Conservation (phyloP, 1,284 basidiomycete species). For the Ustilago nuda region DNA sequence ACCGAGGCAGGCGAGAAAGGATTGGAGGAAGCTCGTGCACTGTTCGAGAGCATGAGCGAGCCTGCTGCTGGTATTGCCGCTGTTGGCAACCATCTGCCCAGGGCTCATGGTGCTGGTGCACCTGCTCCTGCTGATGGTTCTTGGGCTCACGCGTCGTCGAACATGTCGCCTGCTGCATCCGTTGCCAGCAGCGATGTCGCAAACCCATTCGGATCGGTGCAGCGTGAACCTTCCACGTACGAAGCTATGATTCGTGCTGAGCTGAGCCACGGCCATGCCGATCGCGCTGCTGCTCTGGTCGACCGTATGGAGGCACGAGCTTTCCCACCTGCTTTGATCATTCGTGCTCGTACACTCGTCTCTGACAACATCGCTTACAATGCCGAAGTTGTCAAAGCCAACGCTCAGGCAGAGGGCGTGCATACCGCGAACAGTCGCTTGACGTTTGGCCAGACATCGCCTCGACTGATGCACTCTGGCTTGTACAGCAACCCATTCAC, state of each 20-base stretch:
- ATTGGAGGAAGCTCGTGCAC: constrained; percentile 59
- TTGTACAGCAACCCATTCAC: constrained; percentile 7
- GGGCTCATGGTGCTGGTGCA: constrained; percentile 70
- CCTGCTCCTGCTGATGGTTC: constrained; percentile 37
- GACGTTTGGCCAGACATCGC: constrained; percentile 39
- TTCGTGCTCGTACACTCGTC: constrained; percentile 58
- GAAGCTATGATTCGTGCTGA: constrained; percentile 96
- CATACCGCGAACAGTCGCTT: constrained; percentile 1
- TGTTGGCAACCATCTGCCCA: constrained; percentile 82
- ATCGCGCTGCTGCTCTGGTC: constrained; percentile 79
- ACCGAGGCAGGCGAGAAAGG: constrained; percentile 80
- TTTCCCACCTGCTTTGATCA: constrained; percentile 70
- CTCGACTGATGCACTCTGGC: constrained; percentile 8
- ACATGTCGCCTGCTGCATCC: neutral
- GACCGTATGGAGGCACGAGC: constrained; percentile 79
- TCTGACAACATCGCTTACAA: constrained; percentile 11
- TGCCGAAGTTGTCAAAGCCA: neutral
- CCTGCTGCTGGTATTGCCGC: constrained; percentile 88
- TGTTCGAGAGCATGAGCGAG: constrained; percentile 91
- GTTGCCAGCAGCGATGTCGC: neutral
- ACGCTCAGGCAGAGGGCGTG: neutral
- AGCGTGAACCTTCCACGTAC: constrained; percentile 88
- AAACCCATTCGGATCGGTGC: constrained; percentile 76
- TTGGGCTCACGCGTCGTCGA: neutral
- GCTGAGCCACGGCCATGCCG: constrained; percentile 80